Base-by-base conservation (phyloP, 441 rosid species). In the Gossypium aridum region DNA sequence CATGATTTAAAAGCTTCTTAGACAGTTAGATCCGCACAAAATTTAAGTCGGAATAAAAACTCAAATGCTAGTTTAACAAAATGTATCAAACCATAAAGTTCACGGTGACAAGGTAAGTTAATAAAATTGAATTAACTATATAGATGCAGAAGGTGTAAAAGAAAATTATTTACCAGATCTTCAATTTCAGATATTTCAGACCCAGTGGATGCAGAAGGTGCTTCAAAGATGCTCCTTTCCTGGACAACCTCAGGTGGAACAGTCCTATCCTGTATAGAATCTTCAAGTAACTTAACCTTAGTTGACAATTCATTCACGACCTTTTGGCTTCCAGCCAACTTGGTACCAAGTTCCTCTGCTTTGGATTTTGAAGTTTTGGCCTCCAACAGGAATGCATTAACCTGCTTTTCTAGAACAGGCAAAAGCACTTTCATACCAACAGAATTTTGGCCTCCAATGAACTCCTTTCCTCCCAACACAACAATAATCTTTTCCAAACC, bases 181-280 rank as follows among this genome's bases (percentile, higher is more conserved):
- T 95, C 98, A 45, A 89, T 85, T 85, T 95, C 98, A 13, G 96
- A 88, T 88, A 89, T 92, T 83, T 91, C 97, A 64, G 96, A 90
- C 62, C 88, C 89, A 73, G 85, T 80, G 59, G 92, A 85, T 80
- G 73, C 71, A 68, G 90, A 73, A 54, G 94, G 82, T 79, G 87
- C 83, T 86, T 92, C 96, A 64, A 84, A 88, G 75, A 91, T 84
- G 83, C 93, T 83, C 77, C 90, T 91, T 80, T 91, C 98, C 78
- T 85, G 91, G 70, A 88, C 77, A 61, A 87, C 77, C 77, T 92
- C 98, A 26, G 90, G 88, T 79, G 84, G 85, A 74, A 63, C 54
- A 4, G 82, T 83, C 70, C 84, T 81, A 74, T 79, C 83, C 78
- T 78, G 87, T 75, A 79, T 70, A 54, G 90, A 84, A 75, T 86